phyloP scores from a whole-genome alignment of 495 filamentous ascomycete species.

The Cudoniella acicularis region DNA sequence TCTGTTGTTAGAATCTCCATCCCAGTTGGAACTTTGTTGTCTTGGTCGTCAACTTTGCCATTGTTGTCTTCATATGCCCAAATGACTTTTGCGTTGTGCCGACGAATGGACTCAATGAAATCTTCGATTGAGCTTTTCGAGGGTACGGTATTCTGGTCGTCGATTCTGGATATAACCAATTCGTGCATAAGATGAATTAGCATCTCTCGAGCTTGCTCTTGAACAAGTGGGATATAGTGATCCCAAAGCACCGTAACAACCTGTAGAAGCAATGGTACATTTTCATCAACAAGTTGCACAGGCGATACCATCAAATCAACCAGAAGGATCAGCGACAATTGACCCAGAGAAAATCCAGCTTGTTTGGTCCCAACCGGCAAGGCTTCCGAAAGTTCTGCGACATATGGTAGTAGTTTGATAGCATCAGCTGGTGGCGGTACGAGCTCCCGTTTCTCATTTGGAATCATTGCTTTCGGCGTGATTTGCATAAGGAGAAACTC shows the following conservation, averaged over 20 bases:
- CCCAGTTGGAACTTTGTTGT: constrained; percentile 74
- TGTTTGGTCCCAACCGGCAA: constrained; percentile 88
- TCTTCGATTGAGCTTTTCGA: constrained; percentile 77
- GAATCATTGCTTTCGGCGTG: constrained; percentile 84
- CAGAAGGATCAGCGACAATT: constrained; percentile 87
- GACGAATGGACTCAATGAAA: constrained; percentile 86
- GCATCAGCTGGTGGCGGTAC: constrained; percentile 71
- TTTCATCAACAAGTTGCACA: constrained; percentile 68
- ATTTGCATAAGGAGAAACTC: constrained; percentile 91
- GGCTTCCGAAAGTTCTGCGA: constrained; percentile 76
- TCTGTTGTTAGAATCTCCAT: constrained; percentile 81
- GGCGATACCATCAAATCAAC: constrained; percentile 96
- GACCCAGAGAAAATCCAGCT: constrained; percentile 84
- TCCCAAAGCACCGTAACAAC: constrained; percentile 95
- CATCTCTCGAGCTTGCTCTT: constrained; percentile 97
- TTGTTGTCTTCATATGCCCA: constrained; percentile 95
- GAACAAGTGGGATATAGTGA: constrained; percentile 90
- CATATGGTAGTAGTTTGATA: constrained; percentile 77
- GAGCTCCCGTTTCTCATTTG: constrained; percentile 71
- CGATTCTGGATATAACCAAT: constrained; percentile 85
- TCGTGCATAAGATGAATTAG: constrained; percentile 97
- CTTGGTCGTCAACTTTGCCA: constrained; percentile 66
- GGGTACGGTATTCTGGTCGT: constrained; percentile 61
- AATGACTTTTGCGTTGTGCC: constrained; percentile 76
- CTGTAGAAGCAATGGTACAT: constrained; percentile 81